Percentiles rank a stretch among this genome's conserved stretches.
These are phyloP conservation scores for Ogataea zsoltii DNA, from an alignment of 805 yeast genomes.

Conservation along the genomic window DNA sequence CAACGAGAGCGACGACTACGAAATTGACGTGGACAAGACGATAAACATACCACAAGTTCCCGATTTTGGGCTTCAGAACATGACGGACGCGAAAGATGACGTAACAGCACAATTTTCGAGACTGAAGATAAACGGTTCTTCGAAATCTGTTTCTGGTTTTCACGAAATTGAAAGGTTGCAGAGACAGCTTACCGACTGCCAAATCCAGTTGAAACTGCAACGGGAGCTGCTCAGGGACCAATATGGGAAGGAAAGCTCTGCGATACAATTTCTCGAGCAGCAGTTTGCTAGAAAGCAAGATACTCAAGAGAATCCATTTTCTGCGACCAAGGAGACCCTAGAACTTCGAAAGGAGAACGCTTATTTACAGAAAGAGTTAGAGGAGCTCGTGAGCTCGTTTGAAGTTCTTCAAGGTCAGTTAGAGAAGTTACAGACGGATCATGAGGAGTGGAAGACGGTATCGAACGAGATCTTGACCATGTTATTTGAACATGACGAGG, in stretches of 20 bases:
- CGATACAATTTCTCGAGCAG: slow-evolving; percentile 15
- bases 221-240: slow-evolving; percentile 31
- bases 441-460: slow-evolving; percentile 15
- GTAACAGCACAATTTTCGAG: neutral
- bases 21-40: slow-evolving; percentile 21
- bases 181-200: slow-evolving; percentile 35
- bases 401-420: slow-evolving; percentile 20
- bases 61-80: slow-evolving; percentile 12
- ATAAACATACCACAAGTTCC: slow-evolving; percentile 19
- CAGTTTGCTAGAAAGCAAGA: slow-evolving; percentile 10
- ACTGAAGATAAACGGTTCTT: neutral
- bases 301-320: neutral
- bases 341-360: slow-evolving; percentile 5
- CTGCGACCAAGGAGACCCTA: neutral
- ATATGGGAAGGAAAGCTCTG: slow-evolving; percentile 20
- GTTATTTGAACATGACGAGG: slow-evolving; percentile 3
- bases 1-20: slow-evolving; percentile 12
- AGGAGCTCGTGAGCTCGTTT: slow-evolving; percentile 21
- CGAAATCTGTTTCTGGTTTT: slow-evolving; percentile 14
- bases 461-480: slow-evolving; percentile 14
- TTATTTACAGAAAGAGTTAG: slow-evolving; percentile 15
- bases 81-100: slow-evolving; percentile 7
- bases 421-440: slow-evolving; percentile 18
- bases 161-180: slow-evolving; percentile 30
- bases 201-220: slow-evolving; percentile 35